Conservation (phyloP, 148 eudicot genomes). For the Chenopodium berlandieri region DNA sequence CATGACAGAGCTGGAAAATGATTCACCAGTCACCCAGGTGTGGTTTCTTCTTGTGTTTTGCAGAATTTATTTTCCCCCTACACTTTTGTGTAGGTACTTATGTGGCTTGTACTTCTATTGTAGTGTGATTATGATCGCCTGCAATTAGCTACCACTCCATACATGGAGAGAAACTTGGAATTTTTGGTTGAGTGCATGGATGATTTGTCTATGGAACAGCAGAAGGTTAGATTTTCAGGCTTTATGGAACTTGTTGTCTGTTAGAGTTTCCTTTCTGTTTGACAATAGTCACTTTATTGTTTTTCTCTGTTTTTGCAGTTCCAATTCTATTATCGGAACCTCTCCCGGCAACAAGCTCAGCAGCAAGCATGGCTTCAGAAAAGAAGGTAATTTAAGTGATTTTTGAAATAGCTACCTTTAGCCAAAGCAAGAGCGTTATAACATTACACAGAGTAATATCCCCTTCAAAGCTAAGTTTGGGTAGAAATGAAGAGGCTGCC, state of each 20-base stretch:
- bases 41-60: background rate
- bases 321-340: constrained; percentile 71
- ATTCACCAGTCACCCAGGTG: constrained; percentile 90
- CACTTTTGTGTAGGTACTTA: background rate
- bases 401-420: background rate
- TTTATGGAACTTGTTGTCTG: constrained; percentile 5
- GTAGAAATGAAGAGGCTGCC: background rate
- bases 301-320: constrained; percentile 42
- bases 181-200: constrained; percentile 91
- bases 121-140: constrained; percentile 88
- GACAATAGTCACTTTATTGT: constrained; percentile 5
- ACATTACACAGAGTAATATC: background rate
- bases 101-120: constrained; percentile 13
- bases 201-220: constrained; percentile 81
- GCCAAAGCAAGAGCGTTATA: background rate
- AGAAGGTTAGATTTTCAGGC: constrained; percentile 50
- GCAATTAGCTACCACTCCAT: constrained; percentile 71
- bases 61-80: background rate
- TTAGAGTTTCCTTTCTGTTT: constrained; percentile 15
- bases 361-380: constrained; percentile 94
- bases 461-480: background rate
- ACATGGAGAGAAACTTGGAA: constrained; percentile 83
- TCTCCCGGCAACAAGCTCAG: constrained; percentile 83
- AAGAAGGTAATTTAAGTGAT: constrained; percentile 54
- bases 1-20: constrained; percentile 90